A percentile compares a stretch with the other conserved stretches of the same genome.
phyloP scores from a whole-genome alignment of 1,284 basidiomycete genomes.

The Papiliotrema terrestris region DNA sequence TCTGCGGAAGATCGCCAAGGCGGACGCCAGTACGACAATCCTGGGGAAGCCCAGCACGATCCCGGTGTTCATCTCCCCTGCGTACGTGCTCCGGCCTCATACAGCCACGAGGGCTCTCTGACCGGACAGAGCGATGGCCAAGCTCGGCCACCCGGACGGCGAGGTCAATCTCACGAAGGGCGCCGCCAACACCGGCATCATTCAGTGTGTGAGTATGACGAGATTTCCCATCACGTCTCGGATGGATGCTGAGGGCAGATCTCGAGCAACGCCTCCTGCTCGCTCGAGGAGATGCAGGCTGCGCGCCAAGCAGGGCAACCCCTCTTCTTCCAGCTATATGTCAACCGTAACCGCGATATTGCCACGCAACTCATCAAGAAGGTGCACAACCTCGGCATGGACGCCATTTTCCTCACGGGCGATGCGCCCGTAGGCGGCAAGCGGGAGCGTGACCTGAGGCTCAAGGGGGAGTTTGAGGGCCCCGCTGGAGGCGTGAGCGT shows the following conservation, averaged over 20 bases:
- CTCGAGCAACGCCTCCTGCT: slow-evolving; percentile 79
- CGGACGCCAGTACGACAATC: slow-evolving; percentile 71
- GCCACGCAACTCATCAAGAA: slow-evolving; percentile 70
- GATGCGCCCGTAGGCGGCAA: slow-evolving; percentile 84
- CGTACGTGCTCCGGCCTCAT: slow-evolving; percentile 24
- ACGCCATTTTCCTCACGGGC: slow-evolving; percentile 83
- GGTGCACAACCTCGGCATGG: slow-evolving; percentile 60
- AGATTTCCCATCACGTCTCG: not conserved
- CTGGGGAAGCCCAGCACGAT: slow-evolving; percentile 69
- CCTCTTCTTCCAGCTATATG: slow-evolving; percentile 81
- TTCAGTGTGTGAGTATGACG: slow-evolving; percentile 64
- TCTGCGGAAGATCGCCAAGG: slow-evolving; percentile 63
- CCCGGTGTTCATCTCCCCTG: slow-evolving; percentile 79
- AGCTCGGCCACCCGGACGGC: slow-evolving; percentile 81
- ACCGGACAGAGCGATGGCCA: slow-evolving; percentile 64
- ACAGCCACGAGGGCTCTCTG: not conserved
- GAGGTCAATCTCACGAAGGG: slow-evolving; percentile 80
- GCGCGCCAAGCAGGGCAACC: slow-evolving; percentile 58
- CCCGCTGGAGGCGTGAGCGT: slow-evolving; percentile 39
- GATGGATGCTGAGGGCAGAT: slow-evolving; percentile 44
- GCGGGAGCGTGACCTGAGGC: slow-evolving; percentile 67
- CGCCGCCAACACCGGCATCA: slow-evolving; percentile 65
- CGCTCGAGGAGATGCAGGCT: slow-evolving; percentile 54
- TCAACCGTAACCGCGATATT: slow-evolving; percentile 66
- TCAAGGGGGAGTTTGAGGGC: slow-evolving; percentile 46